Evolutionary conservation across 306 rosid species (phyloP).

Genomic region (Hippophae rhamnoides): DNA sequence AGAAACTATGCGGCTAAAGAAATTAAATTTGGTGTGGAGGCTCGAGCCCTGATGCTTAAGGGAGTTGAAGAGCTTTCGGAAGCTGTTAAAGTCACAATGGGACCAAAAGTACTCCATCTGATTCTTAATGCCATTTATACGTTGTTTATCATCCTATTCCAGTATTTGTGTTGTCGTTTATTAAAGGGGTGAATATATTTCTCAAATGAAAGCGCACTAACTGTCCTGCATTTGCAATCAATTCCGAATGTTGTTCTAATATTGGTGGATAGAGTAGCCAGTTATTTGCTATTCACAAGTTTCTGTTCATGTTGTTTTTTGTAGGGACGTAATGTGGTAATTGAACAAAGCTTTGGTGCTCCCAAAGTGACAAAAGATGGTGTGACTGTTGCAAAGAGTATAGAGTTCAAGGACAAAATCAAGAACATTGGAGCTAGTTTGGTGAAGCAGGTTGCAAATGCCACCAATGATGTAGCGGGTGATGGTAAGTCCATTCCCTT

Average conservation of each 20-base stretch:
- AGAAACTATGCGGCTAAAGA: constrained; percentile 91
- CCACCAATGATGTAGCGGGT: constrained; percentile 86
- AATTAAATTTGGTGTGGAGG: constrained; percentile 85
- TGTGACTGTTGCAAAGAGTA: constrained; percentile 89
- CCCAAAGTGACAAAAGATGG: constrained; percentile 97
- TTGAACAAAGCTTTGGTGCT: constrained; percentile 87
- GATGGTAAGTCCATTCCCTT: constrained; percentile 55
- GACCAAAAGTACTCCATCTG: constrained; percentile 60
- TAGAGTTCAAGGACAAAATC: constrained; percentile 81
- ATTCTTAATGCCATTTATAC: neutral
- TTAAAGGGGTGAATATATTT: neutral
- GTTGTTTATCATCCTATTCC: neutral
- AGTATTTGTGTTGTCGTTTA: neutral
- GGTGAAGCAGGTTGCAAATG: constrained; percentile 97
- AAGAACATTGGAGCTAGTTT: constrained; percentile 91
- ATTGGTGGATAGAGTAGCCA: neutral
- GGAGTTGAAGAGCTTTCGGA: constrained; percentile 95
- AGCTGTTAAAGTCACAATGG: constrained; percentile 95
- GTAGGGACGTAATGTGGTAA: constrained; percentile 85
- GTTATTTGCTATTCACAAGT: constrained; percentile 5
- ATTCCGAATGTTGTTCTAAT: neutral
- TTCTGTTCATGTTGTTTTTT: constrained; percentile 9
- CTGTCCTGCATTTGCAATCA: too few relatives aligned
- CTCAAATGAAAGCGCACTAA: too few relatives aligned
- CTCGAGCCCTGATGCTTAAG: constrained; percentile 85